These are phyloP conservation scores for Penicillium lagena DNA, from an alignment of 495 filamentous ascomycete species.

Conservation along the genomic window DNA sequence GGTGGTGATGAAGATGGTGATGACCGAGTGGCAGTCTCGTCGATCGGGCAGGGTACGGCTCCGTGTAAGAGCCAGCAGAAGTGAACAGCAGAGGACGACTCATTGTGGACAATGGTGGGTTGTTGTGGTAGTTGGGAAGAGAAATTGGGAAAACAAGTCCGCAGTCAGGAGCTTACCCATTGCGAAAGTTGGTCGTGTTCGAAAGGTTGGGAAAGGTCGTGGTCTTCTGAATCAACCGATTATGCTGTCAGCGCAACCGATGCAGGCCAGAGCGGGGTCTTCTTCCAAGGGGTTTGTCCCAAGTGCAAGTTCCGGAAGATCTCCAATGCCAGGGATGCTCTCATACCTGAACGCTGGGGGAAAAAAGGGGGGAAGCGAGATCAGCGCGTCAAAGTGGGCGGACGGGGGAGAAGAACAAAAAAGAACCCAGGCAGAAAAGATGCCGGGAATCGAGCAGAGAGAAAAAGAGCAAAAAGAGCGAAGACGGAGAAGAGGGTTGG, in stretches of 20 bases:
- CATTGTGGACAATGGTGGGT: too few relatives aligned
- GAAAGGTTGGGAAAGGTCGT: not conserved
- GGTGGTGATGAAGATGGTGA: too few relatives aligned
- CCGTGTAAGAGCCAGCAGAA: too few relatives aligned
- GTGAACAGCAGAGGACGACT: too few relatives aligned
- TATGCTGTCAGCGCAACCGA: too few relatives aligned
- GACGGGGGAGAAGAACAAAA: constrained; percentile 7
- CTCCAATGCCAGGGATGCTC: constrained; percentile 14
- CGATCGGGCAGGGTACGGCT: too few relatives aligned
- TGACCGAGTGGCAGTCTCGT: too few relatives aligned
- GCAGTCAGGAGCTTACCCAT: constrained; percentile 33
- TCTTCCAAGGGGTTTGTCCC: too few relatives aligned
- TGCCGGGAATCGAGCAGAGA: constrained; percentile 15
- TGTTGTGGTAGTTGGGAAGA: too few relatives aligned
- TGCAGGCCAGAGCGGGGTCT: too few relatives aligned
- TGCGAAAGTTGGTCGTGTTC: constrained; percentile 15
- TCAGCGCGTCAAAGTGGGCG: too few relatives aligned
- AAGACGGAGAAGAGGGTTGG: constrained; percentile 12
- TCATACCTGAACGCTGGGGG: constrained; percentile 12
- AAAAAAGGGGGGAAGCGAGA: constrained; percentile 6
- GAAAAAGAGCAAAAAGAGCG: constrained; percentile 15
- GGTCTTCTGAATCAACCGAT: too few relatives aligned
- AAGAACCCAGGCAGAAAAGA: constrained; percentile 8
- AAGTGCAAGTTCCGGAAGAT: constrained; percentile 6
- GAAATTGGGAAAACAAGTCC: not conserved